Evolutionary conservation across 1,284 basidiomycete genomes (phyloP).

Genomic region (Takashimella tepidaria): DNA sequence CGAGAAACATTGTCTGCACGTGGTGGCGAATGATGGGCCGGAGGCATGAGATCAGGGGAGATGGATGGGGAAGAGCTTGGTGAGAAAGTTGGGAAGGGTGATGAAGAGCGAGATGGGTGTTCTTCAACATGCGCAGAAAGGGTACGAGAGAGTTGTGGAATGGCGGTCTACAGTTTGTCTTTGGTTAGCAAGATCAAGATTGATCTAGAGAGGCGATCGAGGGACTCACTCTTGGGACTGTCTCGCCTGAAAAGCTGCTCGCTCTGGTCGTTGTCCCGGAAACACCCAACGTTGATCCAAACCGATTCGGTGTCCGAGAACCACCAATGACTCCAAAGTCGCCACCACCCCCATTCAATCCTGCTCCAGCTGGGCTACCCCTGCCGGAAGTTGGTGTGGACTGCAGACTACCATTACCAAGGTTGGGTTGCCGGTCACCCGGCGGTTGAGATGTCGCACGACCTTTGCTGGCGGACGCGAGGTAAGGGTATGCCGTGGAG

Average conservation of each 20-base stretch:
- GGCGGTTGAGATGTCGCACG: conserved; percentile 41
- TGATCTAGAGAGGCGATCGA: too few species aligned
- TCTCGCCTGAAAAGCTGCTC: conserved; percentile 40
- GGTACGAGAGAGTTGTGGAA: conserved; percentile 24
- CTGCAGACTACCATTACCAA: conserved; percentile 1
- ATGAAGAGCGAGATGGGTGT: conserved; percentile 28
- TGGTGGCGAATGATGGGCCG: conserved; percentile 36
- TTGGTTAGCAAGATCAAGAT: too few species aligned
- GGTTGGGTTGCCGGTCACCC: conserved; percentile 31
- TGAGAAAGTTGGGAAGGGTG: conserved; percentile 43
- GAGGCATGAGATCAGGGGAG: conserved; percentile 20
- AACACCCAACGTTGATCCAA: conserved; percentile 15
- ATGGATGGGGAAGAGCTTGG: conserved; percentile 37
- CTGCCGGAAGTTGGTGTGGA: conserved; percentile 32
- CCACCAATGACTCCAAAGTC: conserved; percentile 44
- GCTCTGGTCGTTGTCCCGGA: conserved; percentile 31
- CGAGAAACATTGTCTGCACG: conserved; percentile 38
- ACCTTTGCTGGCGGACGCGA: conserved; percentile 19
- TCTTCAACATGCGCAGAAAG: conserved; percentile 45
- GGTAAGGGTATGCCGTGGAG: conserved; percentile 20
- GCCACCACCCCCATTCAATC: conserved; percentile 13
- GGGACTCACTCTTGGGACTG: conserved; percentile 28
- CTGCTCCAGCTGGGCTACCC: conserved; percentile 18
- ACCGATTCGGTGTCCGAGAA: conserved; percentile 28
- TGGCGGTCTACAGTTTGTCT: conserved; percentile 13